phyloP scores from a whole-genome alignment of 2,329 filamentous ascomycete genomes.

The Colletotrichum sp. region DNA sequence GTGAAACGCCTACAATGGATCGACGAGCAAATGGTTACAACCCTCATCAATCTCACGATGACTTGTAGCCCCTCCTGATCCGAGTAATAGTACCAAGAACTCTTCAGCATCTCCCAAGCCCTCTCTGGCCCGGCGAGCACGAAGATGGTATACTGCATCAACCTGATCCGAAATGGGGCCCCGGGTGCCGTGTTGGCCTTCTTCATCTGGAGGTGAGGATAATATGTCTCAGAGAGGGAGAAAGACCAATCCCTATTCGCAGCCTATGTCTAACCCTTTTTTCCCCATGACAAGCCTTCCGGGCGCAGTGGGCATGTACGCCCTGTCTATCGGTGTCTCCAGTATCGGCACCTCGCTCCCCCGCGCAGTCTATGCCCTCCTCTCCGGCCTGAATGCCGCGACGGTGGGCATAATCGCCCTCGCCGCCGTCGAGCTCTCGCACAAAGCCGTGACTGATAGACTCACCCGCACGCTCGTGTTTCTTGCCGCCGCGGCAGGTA shows the following conservation, averaged over 20 bases:
- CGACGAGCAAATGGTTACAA: constrained; percentile 63
- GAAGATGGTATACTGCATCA: constrained; percentile 70
- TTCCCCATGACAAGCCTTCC: constrained; percentile 53
- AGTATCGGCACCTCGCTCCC: constrained; percentile 62
- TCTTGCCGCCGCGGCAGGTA: constrained; percentile 62
- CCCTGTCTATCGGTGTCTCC: constrained; percentile 64
- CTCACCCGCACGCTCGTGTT: constrained; percentile 66
- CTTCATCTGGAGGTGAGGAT: constrained; percentile 59
- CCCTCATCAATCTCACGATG: neutral
- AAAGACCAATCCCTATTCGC: neutral
- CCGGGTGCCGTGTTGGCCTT: constrained; percentile 61
- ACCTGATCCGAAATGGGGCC: constrained; percentile 64
- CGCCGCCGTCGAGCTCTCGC: constrained; percentile 65
- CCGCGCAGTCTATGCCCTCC: constrained; percentile 63
- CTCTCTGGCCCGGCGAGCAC: constrained; percentile 68
- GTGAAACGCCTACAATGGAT: constrained; percentile 65
- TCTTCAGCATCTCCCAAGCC: constrained; percentile 69
- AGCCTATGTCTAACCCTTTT: neutral
- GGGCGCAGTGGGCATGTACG: constrained; percentile 70
- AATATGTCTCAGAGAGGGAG: rapidly evolving
- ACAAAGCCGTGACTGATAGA: constrained; percentile 68
- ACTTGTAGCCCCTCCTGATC: neutral
- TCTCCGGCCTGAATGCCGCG: constrained; percentile 70
- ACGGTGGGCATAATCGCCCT: constrained; percentile 72
- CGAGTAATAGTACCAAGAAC: constrained; percentile 64